Base-by-base conservation (phyloP, 2,329 filamentous ascomycete species). In the Curvularia hawaiiensis region DNA sequence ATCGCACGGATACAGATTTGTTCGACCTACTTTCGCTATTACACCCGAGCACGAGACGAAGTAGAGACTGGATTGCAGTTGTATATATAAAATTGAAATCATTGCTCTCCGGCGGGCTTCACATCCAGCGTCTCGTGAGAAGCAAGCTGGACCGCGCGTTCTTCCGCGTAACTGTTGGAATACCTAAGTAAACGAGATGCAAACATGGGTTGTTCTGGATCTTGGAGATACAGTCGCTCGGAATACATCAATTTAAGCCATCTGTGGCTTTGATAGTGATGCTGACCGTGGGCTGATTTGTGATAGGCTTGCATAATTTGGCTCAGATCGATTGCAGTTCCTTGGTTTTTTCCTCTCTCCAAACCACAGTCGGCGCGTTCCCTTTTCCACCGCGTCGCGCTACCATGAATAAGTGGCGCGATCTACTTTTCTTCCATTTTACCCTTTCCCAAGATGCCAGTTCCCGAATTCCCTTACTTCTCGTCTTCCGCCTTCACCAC, bases 1-100 rank as follows among this genome's bases (percentile, higher is more conserved):
- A 67, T 49, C 3, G 38, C n/a, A 11, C 44, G 10, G 38, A 28
- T 52, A 9, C 57, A 77, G 75, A 59, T 77, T 77, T 58, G 88
- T 96, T 71, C 85, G 90, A 74, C 91, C 92, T 64, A 94, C 90
- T 22, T 93, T 88, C 77, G 87, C 88, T 46, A 84, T 89, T 59
- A 87, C 88, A 50, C 92, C 92, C n/a, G 76, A 80, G 66, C 79
- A 84, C 58, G 76, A 83, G 57, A 83, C 84, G 59, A 85, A 89
- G 79, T 88, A 85, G 54, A 56, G 31, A 20, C 10, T 9, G 24
- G 48, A n/a, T 35, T 45, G 50, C 50, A 46, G 22, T 44, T 58
- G 48, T 40, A 14, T 18, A 24, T 66, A 63, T 69, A 66, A 44
- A 64, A 66, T 64, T 48, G 54, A 48, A 39, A 40, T 31, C 38